These are phyloP conservation scores for Lactarius indigo DNA, from an alignment of 768 basidiomycete species.

Conservation along the genomic window DNA sequence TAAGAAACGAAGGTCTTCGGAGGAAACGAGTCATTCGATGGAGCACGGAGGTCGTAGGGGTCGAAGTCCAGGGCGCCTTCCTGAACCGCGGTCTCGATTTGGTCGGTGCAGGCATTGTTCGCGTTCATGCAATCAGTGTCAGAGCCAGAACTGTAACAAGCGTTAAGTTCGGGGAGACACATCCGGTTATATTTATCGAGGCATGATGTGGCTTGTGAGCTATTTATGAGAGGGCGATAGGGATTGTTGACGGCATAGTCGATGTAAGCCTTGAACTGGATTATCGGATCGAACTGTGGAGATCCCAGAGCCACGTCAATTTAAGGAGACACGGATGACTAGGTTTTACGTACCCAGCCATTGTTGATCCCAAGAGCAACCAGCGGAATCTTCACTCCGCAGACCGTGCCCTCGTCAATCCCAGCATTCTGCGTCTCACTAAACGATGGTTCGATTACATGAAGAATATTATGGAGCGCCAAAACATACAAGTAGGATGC, in stretches of 20 bases:
- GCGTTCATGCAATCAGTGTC: constrained; percentile 47
- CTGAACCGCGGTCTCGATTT: constrained; percentile 41
- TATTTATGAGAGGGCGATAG: constrained; percentile 3
- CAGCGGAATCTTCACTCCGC: constrained; percentile 45
- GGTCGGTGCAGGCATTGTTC: constrained; percentile 46
- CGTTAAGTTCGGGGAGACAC: constrained; percentile 43
- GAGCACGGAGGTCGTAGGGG: constrained; percentile 41
- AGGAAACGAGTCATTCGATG: constrained; percentile 39
- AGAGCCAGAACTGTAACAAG: constrained; percentile 42
- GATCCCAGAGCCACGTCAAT: not conserved
- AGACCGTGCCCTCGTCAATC: constrained; percentile 39
- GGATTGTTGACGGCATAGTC: constrained; percentile 45
- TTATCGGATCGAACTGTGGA: constrained; percentile 27
- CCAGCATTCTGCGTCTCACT: constrained; percentile 50
- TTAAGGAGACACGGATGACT: constrained; percentile 40
- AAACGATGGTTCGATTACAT: not conserved
- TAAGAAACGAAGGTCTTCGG: constrained; percentile 30
- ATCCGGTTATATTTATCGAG: constrained; percentile 27
- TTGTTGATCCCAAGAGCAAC: constrained; percentile 9
- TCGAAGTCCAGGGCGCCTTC: too few species aligned
- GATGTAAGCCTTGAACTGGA: constrained; percentile 50
- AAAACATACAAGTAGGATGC: constrained; percentile 1
- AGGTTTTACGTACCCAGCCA: constrained; percentile 34
- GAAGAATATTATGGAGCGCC: not conserved
- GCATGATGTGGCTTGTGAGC: not conserved